Evolutionary conservation across 192 early-diverging fungal species (phyloP), one percentile per base, ranked within the genome.

Genomic region (Spizellomyces punctatus): DNA sequence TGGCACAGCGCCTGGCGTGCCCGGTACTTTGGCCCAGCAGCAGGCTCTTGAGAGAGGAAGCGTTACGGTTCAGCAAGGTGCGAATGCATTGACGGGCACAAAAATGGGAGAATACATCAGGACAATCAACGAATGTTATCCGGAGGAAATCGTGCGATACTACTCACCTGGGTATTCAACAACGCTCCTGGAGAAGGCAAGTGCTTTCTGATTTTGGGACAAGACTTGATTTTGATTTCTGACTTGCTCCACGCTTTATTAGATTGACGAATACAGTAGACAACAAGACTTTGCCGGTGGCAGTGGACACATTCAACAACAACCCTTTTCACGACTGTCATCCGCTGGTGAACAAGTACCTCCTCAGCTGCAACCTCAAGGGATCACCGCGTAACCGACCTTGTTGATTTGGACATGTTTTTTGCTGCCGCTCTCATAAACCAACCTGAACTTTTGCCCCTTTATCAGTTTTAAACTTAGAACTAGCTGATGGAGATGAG

Each of bases 111-210:
- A 88, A 69, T 73, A 75, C 41, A 81, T 88, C 49, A 47, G 84
- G 36, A 79, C 70, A 8, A 86, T 88, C 57, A 86, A 88, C 64
- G 81, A 82, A 63, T 88, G 86, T 63, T 88, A 86, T 60, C 86
- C 86, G 6, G 86, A 88, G 76, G 86, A 88, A 57, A 88, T 88
- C 69, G 86, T 88, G 22, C 60, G 84, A 59, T 88, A 88, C 67
- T 88, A 85, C 56, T 85, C 84, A 14, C 86, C 86, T 0, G 86
- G 84, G 50, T 88, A 88, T 65, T 83, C 81, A 42, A 70, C 81
- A 0, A 81, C 81, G 0, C 67, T 88, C 22, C 67, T 88, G 63
- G 82, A 85, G 19, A 86, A 85, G 80, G 84, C 83, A 72, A 6
- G 47, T 46, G 46, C 5, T 14, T n/a, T 4, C 12, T 17, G 27